Base-by-base conservation (phyloP, 2,329 filamentous ascomycete species). In the Cladophialophora immunda region DNA sequence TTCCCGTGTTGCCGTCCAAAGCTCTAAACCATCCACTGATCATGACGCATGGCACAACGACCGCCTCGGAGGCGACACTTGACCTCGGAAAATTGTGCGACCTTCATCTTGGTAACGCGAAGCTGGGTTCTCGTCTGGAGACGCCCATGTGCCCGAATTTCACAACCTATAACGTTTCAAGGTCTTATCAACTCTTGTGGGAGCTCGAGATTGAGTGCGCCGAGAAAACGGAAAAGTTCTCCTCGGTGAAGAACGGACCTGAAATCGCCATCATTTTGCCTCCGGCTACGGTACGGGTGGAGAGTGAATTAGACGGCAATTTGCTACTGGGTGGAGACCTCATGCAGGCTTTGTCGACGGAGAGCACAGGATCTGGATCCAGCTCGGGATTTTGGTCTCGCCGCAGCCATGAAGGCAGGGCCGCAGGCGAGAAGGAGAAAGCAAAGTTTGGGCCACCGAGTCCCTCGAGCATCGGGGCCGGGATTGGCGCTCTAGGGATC, bases 151-250 rank as follows among this genome's bases (percentile, higher is more conserved):
- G 54, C 19, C 70, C 70, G 4, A 72, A 53, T 27, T 72, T 71
- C 41, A 68, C 60, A 52, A 62, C 64, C 15, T 72, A 70, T 57
- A 68, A 71, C 38, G 65, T 72, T 27, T 57, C 69, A 7, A 69
- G 70, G 15, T 55, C 68, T 29, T 72, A 71, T 57, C 58, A 59
- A 0, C 57, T 72, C 8, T 60, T 45, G 1, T 72, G 69, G 70
- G 69, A 68, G 38, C 45, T 72, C 15, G 70, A 71, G 58, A 25
- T 72, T 17, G 67, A 71, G 19, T 69, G 69, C 25, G 70, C 69
- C 17, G 69, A 65, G 8, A 69, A 70, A 57, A 67, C 58, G 2
- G 56, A 70, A 15, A 70, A 58, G 32, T 66, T 70, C 15, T 56
- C 53, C 17, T 66, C 64, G 0, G 30, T 52, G n/a, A 52, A 54